Percentiles rank a stretch among this genome's conserved stretches.
These are phyloP conservation scores for Gentiana dahurica DNA, from an alignment of 257 asterid species.

Conservation along the genomic window DNA sequence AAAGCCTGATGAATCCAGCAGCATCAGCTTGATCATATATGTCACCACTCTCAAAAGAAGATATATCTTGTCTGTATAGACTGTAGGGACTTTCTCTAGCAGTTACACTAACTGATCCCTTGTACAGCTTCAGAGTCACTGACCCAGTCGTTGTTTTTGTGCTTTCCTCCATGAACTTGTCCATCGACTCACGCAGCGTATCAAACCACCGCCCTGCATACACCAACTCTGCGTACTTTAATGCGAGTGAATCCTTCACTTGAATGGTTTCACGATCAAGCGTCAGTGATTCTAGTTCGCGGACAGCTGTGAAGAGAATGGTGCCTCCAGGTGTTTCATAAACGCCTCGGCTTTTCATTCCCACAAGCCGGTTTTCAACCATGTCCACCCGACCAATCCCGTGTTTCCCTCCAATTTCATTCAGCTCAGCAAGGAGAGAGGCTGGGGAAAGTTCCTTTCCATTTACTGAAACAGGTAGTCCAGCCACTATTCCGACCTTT, in stretches of 20 bases:
- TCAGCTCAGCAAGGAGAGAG: conserved; percentile 62
- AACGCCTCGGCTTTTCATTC: conserved; percentile 97
- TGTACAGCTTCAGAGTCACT: conserved; percentile 76
- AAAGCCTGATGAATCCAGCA: conserved; percentile 83
- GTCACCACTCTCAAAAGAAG: conserved; percentile 87
- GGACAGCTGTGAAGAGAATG: conserved; percentile 63
- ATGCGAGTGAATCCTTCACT: conserved; percentile 68
- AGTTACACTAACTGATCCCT: conserved; percentile 60
- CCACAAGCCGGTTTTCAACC: conserved; percentile 89
- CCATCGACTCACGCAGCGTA: conserved; percentile 86
- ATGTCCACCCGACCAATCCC: conserved; percentile 91
- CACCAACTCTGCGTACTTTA: conserved; percentile 84
- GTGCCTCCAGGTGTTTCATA: conserved; percentile 97
- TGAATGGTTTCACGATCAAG: conserved; percentile 89
- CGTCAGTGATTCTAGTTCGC: conserved; percentile 89
- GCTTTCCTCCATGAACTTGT: conserved; percentile 87
- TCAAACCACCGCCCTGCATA: conserved; percentile 93
- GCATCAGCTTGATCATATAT: conserved; percentile 91
- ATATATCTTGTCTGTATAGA: conserved; percentile 74
- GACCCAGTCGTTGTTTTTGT: conserved; percentile 70
- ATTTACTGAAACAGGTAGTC: conserved; percentile 69
- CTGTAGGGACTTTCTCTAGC: conserved; percentile 69
- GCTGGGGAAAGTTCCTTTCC: conserved; percentile 79
- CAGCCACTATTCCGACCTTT: conserved; percentile 63
- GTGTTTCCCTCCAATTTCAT: conserved; percentile 74